Conservation (phyloP, 2,329 filamentous ascomycete genomes). For the Penicillium crustosum region DNA sequence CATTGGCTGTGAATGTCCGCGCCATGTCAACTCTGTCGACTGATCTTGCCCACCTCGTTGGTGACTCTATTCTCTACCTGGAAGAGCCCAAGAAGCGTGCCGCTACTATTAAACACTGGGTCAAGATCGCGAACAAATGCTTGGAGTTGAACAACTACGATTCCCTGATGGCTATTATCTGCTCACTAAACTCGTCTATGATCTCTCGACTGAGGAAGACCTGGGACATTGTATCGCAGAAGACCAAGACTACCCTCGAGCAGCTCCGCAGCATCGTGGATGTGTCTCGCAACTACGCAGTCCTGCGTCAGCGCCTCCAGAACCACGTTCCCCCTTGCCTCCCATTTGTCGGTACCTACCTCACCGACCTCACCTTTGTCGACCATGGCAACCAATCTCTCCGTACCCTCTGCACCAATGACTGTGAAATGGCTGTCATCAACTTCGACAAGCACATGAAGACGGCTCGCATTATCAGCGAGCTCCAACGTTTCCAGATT, state of each 20-base stretch:
- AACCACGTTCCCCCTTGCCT: conserved; percentile 88
- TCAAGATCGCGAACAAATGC: conserved; percentile 86
- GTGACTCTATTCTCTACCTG: conserved; percentile 84
- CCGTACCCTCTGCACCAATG: conserved; percentile 69
- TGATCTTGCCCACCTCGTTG: conserved; percentile 86
- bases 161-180: conserved; percentile 94
- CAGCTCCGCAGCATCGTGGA: conserved; percentile 82
- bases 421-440: conserved; percentile 72
- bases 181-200: conserved; percentile 86
- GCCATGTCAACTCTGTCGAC: conserved; percentile 92
- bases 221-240: conserved; percentile 84
- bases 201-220: conserved; percentile 85
- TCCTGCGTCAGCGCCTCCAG: conserved; percentile 77
- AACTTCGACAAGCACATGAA: conserved; percentile 98
- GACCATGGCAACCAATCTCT: conserved; percentile 90
- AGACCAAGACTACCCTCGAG: conserved; percentile 77
- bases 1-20: conserved; percentile 82
- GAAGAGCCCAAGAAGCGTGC: conserved; percentile 93
- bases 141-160: conserved; percentile 94
- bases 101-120: conserved; percentile 92
- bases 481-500: conserved; percentile 93
- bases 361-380: conserved; percentile 94
- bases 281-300: conserved; percentile 85
- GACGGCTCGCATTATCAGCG: conserved; percentile 92
- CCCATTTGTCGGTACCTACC: conserved; percentile 92